These are phyloP conservation scores for Phaeosphaeriaceae sp. DNA, from an alignment of 2,329 filamentous ascomycete species.

Conservation along the genomic window DNA sequence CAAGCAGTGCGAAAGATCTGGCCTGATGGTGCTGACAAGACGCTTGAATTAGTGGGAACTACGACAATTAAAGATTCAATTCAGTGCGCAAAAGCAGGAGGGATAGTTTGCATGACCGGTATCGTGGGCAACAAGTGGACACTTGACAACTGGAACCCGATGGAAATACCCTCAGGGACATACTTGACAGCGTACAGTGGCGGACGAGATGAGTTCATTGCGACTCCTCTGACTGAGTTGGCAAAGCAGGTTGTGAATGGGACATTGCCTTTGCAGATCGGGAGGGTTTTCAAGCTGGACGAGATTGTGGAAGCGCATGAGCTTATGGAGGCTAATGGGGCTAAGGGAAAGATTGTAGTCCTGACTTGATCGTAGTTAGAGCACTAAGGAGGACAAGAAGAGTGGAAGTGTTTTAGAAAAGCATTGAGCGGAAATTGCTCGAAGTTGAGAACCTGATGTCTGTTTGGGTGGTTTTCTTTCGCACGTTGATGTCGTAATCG, in stretches of 20 bases:
- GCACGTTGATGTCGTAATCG: background rate
- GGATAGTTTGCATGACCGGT: slow-evolving; percentile 56
- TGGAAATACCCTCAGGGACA: slow-evolving; percentile 53
- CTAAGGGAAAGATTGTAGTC: slow-evolving; percentile 1
- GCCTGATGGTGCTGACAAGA: background rate
- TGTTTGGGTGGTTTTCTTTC: no score
- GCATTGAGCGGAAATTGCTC: no score
- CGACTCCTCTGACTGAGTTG: background rate
- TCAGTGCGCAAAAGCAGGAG: slow-evolving; percentile 47
- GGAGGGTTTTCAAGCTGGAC: background rate
- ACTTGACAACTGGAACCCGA: slow-evolving; percentile 50
- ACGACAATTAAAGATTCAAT: slow-evolving; percentile 55
- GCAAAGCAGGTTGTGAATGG: background rate
- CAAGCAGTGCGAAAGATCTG: background rate
- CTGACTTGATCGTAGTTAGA: background rate
- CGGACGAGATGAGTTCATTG: slow-evolving; percentile 39
- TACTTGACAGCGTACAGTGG: slow-evolving; percentile 53
- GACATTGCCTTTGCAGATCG: background rate
- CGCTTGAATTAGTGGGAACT: background rate
- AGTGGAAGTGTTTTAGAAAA: no score
- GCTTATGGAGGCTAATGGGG: background rate
- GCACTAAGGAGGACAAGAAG: no score
- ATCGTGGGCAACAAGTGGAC: slow-evolving; percentile 55
- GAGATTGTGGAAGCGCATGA: slow-evolving; percentile 1
- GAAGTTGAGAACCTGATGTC: no score